Evolutionary conservation across 2,329 filamentous ascomycete species (phyloP), one percentile per base, ranked within the genome.

Genomic region (Colletotrichum agaves): DNA sequence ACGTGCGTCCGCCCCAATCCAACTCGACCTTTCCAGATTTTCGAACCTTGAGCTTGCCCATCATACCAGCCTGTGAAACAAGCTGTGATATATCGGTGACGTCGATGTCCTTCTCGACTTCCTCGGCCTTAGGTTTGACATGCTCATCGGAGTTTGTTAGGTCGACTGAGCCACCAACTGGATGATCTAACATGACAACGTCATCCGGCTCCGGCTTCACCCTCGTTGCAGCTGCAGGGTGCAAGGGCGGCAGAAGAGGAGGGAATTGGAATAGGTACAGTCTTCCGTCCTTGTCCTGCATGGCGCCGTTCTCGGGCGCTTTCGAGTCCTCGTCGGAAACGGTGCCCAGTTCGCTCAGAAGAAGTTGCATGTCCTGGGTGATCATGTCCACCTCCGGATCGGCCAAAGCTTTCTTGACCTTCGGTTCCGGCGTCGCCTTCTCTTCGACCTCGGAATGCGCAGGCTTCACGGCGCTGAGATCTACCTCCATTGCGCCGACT

Each of bases 201-300:
- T 82, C 78, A 27, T 78, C 73, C 7, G 79, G 79, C 63, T 85
- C 84, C 3, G 77, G 72, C 73, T 86, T 84, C 63, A 84, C 74
- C 33, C 77, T 77, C 58, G 71, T 69, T 21, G 74, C 73, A 23
- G 74, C 70, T 12, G 73, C 66, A 63, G 70, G 74, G 69, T 75
- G 79, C n/a, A 90, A 78, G 0, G 86, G 84, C 7, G 88, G 88
- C 11, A 90, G 81, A 4, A 90, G 78, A 5, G 87, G 87, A 44
- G 88, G 88, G 71, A 91, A 86, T 72, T 90, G 88, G 78, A 90
- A 90, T 56, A 91, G 80, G 69, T 89, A 90, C 59, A 90, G 76
- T 41, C 86, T 83, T 21, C 88, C 87, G 50, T 89, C 70, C 31
- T 71, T 71, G 21, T 66, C 63, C 35, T 69, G 56, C 37, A 63